Evolutionary conservation across 208 protist species (phyloP), one percentile per base, ranked within the genome.

Genomic region (Trypanosoma cruzi): DNA sequence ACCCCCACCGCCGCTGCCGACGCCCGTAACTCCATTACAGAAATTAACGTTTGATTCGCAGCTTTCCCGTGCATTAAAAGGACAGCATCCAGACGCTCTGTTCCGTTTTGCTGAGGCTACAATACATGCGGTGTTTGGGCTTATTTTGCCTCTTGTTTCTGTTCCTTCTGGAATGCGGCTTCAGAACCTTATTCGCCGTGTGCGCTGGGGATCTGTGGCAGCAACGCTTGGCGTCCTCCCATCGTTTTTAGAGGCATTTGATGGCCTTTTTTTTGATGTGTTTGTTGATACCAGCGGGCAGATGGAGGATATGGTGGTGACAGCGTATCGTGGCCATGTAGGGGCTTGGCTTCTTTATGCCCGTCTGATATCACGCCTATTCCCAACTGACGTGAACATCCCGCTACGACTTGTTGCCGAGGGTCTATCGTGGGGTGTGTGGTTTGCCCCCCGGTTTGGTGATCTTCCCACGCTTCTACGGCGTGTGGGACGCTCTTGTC

Each of bases 181-280:
- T 6, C 64, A 69, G 16, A 57, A 4, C 0, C 71, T 82, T 3
- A 24, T 58, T 24, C 67, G 64, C 11, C 70, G 77, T 0, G 24
- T 77, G 36, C 71, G 77, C 14, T 82, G 77, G 77, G 37, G 44
- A 24, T 46, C 56, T 59, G 34, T 75, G 22, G 55, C 34, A 18
- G 31, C 52, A 6, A 73, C 59, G 24, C 71, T 82, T 63, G 77
- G 77, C 10, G 37, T 71, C 26, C 24, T 78, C 8, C 31, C 46
- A 13, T 73, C 64, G 1, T 78, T 82, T 66, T 14, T 82, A 28
- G 37, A 71, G 22, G 64, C 71, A 0, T 82, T 75, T 71, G 62
- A 82, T 49, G 77, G 74, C 28, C 46, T 82, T n/a, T 82, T 82
- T 66, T 82, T 82, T 57, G 69, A 72, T 56, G n/a, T 73, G 0